Evolutionary conservation across 305 asterid species (phyloP).

Genomic region (Solanum hybrid): DNA sequence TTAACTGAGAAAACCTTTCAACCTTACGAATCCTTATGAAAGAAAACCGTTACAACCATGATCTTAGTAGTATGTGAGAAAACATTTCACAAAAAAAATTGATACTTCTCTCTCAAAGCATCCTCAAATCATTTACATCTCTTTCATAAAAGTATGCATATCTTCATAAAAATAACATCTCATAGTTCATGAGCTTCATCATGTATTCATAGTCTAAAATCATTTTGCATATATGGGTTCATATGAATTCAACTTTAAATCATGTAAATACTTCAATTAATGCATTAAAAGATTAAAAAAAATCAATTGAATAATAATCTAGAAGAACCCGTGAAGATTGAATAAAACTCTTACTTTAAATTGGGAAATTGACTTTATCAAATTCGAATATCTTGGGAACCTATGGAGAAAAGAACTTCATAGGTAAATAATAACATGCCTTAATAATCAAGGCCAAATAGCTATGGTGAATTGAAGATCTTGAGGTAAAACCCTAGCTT

Average conservation of each 20-base stretch:
- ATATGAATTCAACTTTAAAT: not conserved
- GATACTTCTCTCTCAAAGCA: not conserved
- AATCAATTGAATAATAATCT: not conserved
- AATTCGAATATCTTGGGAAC: not conserved
- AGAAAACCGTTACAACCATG: not conserved
- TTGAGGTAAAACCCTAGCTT: not conserved
- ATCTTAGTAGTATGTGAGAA: not conserved
- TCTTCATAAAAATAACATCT: too few species aligned
- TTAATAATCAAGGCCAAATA: not conserved
- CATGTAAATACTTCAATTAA: not conserved
- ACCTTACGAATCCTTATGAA: not conserved
- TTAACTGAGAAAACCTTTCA: not conserved
- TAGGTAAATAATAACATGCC: not conserved
- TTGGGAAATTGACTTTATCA: not conserved
- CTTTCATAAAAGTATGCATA: not conserved
- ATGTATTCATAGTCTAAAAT: not conserved
- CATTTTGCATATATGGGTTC: not conserved
- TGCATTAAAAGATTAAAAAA: not conserved
- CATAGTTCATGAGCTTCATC: not conserved
- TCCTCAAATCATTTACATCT: not conserved
- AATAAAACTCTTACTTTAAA: not conserved
- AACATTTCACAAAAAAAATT: not conserved
- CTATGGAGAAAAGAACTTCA: not conserved
- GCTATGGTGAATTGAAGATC: not conserved
- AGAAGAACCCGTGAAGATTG: not conserved